phyloP scores from a whole-genome alignment of 2,329 filamentous ascomycete species.

The Tetracladium maxilliforme region DNA sequence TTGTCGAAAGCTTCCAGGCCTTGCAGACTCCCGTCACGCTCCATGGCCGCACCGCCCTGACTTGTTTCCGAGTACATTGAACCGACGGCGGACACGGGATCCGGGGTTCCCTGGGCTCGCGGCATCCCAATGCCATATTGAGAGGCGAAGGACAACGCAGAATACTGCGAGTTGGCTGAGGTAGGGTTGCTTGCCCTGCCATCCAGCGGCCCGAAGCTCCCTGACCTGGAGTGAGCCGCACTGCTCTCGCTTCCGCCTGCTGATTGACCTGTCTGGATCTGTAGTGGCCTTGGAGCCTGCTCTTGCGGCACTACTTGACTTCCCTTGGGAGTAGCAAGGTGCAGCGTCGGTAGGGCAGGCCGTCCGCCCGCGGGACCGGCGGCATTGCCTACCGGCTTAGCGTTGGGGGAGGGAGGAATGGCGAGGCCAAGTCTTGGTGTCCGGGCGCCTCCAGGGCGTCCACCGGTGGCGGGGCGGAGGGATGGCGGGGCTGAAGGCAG shows the following conservation, averaged over 20 bases:
- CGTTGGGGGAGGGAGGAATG: constrained; percentile 77
- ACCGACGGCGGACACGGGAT: constrained; percentile 78
- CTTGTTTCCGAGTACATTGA: constrained; percentile 72
- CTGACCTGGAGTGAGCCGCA: constrained; percentile 64
- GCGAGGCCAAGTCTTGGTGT: constrained; percentile 55
- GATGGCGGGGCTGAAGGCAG: not conserved
- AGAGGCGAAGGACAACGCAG: constrained; percentile 65
- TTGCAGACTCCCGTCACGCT: constrained; percentile 68
- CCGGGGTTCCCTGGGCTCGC: constrained; percentile 54
- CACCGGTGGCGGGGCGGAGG: not conserved
- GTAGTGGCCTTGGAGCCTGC: constrained; percentile 32
- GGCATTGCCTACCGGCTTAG: constrained; percentile 54
- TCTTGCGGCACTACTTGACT: constrained; percentile 60
- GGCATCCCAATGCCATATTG: constrained; percentile 50
- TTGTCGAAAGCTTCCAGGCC: constrained; percentile 68
- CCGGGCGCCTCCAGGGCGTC: constrained; percentile 8
- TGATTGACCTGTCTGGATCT: constrained; percentile 43
- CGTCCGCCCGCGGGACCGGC: constrained; percentile 13
- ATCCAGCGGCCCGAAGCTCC: constrained; percentile 68
- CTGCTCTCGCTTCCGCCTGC: constrained; percentile 71
- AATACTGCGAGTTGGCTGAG: constrained; percentile 79
- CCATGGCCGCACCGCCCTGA: constrained; percentile 63
- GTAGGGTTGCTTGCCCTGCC: constrained; percentile 67
- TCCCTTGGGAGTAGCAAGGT: constrained; percentile 80
- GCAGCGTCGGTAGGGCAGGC: constrained; percentile 63